Evolutionary conservation across 106 monocot genomes (phyloP).

Genomic region (Dioscorea zingiberensis): DNA sequence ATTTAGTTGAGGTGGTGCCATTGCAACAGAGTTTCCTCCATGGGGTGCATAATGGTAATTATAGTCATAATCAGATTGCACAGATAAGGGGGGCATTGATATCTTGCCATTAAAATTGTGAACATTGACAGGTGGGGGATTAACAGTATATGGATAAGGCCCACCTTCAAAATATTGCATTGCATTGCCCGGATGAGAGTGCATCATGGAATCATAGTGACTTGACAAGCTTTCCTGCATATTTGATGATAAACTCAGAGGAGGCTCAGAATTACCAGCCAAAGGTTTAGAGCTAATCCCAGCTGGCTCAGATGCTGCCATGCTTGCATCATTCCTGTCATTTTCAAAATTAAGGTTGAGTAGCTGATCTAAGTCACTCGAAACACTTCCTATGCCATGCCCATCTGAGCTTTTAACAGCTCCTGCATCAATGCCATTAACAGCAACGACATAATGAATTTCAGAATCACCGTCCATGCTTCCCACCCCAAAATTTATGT

Average conservation of each 20-base stretch:
- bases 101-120: conserved; percentile 26
- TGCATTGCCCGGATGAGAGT: conserved; percentile 15
- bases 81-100: conserved; percentile 35
- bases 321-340: conserved; percentile 22
- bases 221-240: conserved; percentile 23
- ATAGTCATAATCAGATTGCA: conserved; percentile 42
- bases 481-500: conserved; percentile 39
- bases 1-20: conserved; percentile 18
- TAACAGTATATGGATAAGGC: conserved; percentile 16
- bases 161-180: conserved; percentile 37
- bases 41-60: conserved; percentile 28
- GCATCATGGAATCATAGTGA: conserved; percentile 23
- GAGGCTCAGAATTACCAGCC: conserved; percentile 6
- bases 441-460: conserved; percentile 72
- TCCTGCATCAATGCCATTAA: conserved; percentile 57
- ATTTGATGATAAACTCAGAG: conserved; percentile 8
- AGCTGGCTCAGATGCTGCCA: conserved; percentile 16
- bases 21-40: not conserved
- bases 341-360: conserved; percentile 47
- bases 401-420: conserved; percentile 21
- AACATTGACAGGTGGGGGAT: conserved; percentile 23
- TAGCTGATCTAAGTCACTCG: conserved; percentile 59
- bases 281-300: conserved; percentile 3
- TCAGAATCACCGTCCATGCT: conserved; percentile 65
- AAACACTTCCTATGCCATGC: conserved; percentile 37